Evolutionary conservation across 257 asterid genomes (phyloP), one percentile per base, ranked within the genome.

Genomic region (Paraleonurus japonicus): DNA sequence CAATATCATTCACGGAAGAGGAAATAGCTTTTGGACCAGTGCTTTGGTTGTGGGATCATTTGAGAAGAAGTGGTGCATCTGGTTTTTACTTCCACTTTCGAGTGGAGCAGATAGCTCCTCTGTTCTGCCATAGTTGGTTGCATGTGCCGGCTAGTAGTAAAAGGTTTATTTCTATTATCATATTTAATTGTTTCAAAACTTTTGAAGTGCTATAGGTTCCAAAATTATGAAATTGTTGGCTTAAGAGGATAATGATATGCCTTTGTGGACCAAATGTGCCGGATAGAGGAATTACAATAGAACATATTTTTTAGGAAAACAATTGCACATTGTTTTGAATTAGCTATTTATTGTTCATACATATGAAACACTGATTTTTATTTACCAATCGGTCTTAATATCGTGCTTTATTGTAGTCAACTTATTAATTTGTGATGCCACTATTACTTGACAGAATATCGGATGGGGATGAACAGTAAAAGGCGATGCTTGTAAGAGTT

Each of bases 1-100:
- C 85, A 82, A 69, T 94, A 89, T 76, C 97, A 89, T 82, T 85
- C 84, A 65, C 98, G 96, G 96, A 86, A 76, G 98, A 94, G 89
- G 98, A 94, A 85, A 94, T 94, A 78, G 96, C 96, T 74, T 87
- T 83, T 69, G 98, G 98, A 41, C 97, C 98, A 54, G 94, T 91
- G 96, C 83, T n/a, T n/a, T 94, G 98, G 98, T 80, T 94, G 75
- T 93, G 98, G 98, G 97, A 93, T 84, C 90, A 94, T 78, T 76
- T 94, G 75, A 84, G 96, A 82, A 86, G 97, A 88, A 87, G 96
- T 81, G 97, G 98, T 22, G 95, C 98, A 35, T 91, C 97, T 55
- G 98, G 98, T 19, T 91, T 73, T 75, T 94, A 85, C 98, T 94
- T 83, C 98, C 97, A 66, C 97, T 94, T 74, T 91, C 98, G 5